Base-by-base conservation (phyloP, 2,329 filamentous ascomycete species). In the Penicillium sp. region DNA sequence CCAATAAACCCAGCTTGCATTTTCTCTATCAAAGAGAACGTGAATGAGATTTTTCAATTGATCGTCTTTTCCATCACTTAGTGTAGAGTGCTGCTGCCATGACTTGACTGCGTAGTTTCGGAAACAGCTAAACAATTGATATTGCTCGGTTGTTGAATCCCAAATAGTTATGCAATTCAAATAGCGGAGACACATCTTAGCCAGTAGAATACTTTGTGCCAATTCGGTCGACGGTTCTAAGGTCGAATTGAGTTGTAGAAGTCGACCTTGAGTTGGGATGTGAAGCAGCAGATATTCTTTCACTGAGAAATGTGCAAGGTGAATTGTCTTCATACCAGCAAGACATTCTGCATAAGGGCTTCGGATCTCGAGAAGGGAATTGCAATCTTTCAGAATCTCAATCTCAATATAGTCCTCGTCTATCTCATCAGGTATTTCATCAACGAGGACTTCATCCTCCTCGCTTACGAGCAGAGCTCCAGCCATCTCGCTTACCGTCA, bases 241-340 rank as follows among this genome's bases (percentile, higher is more conserved):
- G 0, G 13, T 53, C 3, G 14, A 3, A 39, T 50, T 42, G 23
- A 44, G 19, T 26, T 43, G 29, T 3, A 53, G 23, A 11, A 26
- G 0, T 27, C n/a, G n/a, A 3, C 29, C 16, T n/a, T 25, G 29
- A 19, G 16, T 39, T 10, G 57, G 26, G 14, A 53, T 14, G 19
- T 46, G 45, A 13, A 16, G 27, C 4, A 59, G 44, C 2, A 59
- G 21, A 16, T 59, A 59, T 19, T 59, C 19, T 31, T 55, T 59
- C 33, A 59, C 49, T 19, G 57, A 59, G 37, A 59, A 59, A 50
- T 59, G 57, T 4, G 57, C 49, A 27, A 59, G 37, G 11, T 59
- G 57, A 11, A 59, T 3, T 1, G 57, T 55, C 21, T 27, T 50
- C 14, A 46, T 14, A 2, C 39, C 57, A 42, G 31, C 29, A 19